Evolutionary conservation across 495 filamentous ascomycete genomes (phyloP).

Genomic region (Aspergillus sparsus): DNA sequence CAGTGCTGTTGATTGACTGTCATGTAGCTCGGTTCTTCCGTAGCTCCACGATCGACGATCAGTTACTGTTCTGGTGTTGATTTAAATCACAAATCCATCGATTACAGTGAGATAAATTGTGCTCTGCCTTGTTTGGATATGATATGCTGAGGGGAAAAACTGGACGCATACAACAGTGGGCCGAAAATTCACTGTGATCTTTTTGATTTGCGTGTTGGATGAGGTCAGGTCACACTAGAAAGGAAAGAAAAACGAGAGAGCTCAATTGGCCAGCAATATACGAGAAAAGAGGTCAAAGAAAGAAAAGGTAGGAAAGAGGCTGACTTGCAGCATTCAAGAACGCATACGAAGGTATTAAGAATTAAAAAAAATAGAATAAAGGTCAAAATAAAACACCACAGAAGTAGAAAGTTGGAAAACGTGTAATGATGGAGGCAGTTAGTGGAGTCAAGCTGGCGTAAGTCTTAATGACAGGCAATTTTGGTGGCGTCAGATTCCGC

Average conservation of each 20-base stretch:
- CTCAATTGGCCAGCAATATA: slow-evolving; percentile 16
- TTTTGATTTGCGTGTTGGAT: slow-evolving; percentile 4
- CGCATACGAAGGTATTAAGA: neutral
- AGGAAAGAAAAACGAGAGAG: slow-evolving; percentile 1
- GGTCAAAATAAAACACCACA: neutral
- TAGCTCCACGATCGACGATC: slow-evolving; percentile 18
- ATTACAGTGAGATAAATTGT: neutral
- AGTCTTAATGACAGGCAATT: slow-evolving; percentile 8
- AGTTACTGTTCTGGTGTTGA: neutral
- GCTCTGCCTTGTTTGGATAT: slow-evolving; percentile 10
- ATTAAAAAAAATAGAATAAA: slow-evolving; percentile 1
- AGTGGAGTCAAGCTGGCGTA: slow-evolving; percentile 8
- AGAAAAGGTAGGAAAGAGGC: neutral
- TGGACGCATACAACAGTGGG: slow-evolving; percentile 13
- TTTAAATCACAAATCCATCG: neutral
- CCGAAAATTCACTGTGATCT: neutral
- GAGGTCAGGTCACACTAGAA: slow-evolving; percentile 4
- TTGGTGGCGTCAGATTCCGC: slow-evolving; percentile 19
- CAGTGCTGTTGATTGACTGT: neutral
- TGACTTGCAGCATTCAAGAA: slow-evolving; percentile 8
- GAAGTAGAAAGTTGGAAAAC: slow-evolving; percentile 1
- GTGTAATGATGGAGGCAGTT: neutral
- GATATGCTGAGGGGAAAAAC: neutral
- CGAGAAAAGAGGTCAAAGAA: neutral
- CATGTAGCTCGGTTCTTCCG: slow-evolving; percentile 13